Base-by-base conservation (phyloP, 345 rosid genomes). In the Pugionium dolabratum region DNA sequence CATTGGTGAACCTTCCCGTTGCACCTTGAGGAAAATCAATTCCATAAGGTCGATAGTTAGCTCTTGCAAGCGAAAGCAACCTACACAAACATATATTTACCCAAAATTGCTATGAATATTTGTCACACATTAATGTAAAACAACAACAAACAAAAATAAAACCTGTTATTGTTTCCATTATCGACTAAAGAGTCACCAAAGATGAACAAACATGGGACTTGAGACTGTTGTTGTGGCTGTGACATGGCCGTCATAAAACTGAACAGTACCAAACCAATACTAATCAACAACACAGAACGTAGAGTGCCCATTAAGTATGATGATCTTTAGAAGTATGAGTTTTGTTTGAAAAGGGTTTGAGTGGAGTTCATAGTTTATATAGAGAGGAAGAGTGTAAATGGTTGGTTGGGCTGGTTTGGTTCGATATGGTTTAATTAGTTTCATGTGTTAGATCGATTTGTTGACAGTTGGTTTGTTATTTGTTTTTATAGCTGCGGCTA, bases 161-260 rank as follows among this genome's bases (percentile, higher is more conserved):
- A 71, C 75, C 85, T 74, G 64, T 92, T 89, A 56, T 92, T 92
- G 74, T 89, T 92, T 51, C 98, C 98, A 75, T 89, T 92, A 59
- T 92, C 98, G 2, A 89, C 98, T 65, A 92, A 67, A 1, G 98
- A 89, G 59, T 92, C 98, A n/a, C 96, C 96, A 3, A 92, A 87
- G 32, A 89, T 79, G 76, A 83, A 92, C 79, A 83, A 87, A 72
- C 95, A 82, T 25, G 98, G 93, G 47, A 82, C 96, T 67, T 86
- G 86, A 18, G 82, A 47, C 59, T 71, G 70, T 72, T 62, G 82
- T 56, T 54, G 58, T 57, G 34, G 85, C 74, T 63, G 84, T 7
- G 73, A 60, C 80, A 80, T 80, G 7, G 85, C 52, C 11, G 55
- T 32, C 53, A 68, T 77, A 43, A 46, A 64, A 33, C 50, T 48